These are phyloP conservation scores for Panaeolus cyanescens DNA, from an alignment of 768 basidiomycete species.

Conservation along the genomic window DNA sequence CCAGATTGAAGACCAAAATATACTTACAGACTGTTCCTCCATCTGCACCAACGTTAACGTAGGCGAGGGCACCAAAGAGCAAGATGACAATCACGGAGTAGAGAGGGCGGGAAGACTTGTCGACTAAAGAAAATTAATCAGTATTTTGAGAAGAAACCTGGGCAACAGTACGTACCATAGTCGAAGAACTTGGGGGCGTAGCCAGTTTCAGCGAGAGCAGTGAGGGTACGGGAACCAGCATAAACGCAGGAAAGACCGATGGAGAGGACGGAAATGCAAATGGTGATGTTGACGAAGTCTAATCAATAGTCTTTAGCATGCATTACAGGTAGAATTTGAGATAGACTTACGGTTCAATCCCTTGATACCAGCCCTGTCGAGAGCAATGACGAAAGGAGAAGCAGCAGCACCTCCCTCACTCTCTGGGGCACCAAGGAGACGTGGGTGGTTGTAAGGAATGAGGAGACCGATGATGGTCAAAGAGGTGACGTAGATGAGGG, in stretches of 20 bases:
- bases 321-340: not conserved
- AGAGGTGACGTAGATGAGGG: slow-evolving; percentile 45
- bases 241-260: slow-evolving; percentile 49
- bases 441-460: slow-evolving; percentile 36
- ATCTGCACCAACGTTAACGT: slow-evolving; percentile 36
- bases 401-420: slow-evolving; percentile 36
- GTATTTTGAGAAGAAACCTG: not conserved
- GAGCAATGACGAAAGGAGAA: slow-evolving; percentile 48
- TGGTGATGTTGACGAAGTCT: slow-evolving; percentile 44
- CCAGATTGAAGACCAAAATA: not conserved
- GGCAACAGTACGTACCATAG: slow-evolving; percentile 25
- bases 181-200: slow-evolving; percentile 45
- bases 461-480: slow-evolving; percentile 45
- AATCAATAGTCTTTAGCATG: slow-evolving; percentile 1
- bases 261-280: slow-evolving; percentile 47
- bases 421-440: slow-evolving; percentile 32
- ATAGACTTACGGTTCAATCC: slow-evolving; percentile 39
- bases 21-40: slow-evolving; percentile 41
- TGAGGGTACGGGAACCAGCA: slow-evolving; percentile 45
- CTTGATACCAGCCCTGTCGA: slow-evolving; percentile 39
- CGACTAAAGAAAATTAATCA: slow-evolving; percentile 24
- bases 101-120: slow-evolving; percentile 49
- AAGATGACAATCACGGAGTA: slow-evolving; percentile 39
- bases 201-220: slow-evolving; percentile 48
- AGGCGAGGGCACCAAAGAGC: slow-evolving; percentile 39